Conservation (phyloP, 1,284 basidiomycete genomes). For the Rhizoctonia solani region DNA sequence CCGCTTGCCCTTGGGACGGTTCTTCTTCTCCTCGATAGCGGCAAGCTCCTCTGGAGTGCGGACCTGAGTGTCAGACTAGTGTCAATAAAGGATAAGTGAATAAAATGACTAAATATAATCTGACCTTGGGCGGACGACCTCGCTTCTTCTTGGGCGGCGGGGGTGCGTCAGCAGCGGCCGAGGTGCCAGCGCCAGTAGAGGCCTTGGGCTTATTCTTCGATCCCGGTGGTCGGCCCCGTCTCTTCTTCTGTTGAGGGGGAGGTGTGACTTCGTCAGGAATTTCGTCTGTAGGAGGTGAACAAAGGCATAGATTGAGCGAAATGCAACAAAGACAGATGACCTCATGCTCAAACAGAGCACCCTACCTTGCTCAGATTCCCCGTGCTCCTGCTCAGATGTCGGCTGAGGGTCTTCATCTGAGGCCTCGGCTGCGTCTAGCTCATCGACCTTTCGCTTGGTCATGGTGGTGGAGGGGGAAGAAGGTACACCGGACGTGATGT, state of each 20-base stretch:
- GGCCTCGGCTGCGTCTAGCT: conserved; percentile 12
- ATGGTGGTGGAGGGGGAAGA: conserved; percentile 4
- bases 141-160: conserved; percentile 43
- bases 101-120: neutral
- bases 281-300: conserved; percentile 22
- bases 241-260: conserved; percentile 33
- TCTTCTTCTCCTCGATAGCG: conserved; percentile 35
- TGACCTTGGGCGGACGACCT: conserved; percentile 38
- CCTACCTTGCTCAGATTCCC: conserved; percentile 29
- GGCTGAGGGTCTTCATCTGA: conserved; percentile 22
- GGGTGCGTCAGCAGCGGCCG: conserved; percentile 47
- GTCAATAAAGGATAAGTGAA: neutral
- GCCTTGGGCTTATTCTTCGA: conserved; percentile 42
- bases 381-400: conserved; percentile 12
- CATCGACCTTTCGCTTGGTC: conserved; percentile 31
- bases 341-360: neutral
- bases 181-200: conserved; percentile 61
- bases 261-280: conserved; percentile 27
- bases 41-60: conserved; percentile 37
- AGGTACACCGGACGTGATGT: neutral
- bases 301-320: conserved; percentile 15
- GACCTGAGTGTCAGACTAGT: conserved; percentile 28
- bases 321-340: conserved; percentile 8
- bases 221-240: conserved; percentile 37
- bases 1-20: conserved; percentile 29